These are phyloP conservation scores for Solanum etuberosum DNA, from an alignment of 257 asterid genomes.

Conservation along the genomic window DNA sequence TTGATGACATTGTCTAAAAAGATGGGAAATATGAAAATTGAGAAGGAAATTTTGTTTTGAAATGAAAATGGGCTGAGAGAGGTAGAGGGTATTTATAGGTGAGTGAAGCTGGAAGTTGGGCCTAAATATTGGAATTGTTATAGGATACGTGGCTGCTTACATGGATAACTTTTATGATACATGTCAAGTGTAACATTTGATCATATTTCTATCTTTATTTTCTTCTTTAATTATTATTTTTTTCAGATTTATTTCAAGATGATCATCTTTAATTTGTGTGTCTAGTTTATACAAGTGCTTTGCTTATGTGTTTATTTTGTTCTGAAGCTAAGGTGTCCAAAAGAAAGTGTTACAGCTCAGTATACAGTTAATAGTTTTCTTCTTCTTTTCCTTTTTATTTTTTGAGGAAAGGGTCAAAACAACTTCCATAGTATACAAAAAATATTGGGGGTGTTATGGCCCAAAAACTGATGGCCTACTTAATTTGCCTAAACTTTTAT, in stretches of 20 bases:
- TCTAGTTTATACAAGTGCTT: background rate
- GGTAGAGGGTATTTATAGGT: background rate
- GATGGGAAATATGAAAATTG: too few species aligned
- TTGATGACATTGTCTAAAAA: background rate
- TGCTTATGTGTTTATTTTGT: background rate
- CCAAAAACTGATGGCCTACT: background rate
- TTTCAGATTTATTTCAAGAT: background rate
- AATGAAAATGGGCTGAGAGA: background rate
- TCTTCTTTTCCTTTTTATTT: background rate
- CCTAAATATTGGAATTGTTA: background rate
- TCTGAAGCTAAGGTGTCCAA: background rate
- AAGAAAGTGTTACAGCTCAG: background rate
- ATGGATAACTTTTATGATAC: slow-evolving; percentile 24
- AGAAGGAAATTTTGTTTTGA: background rate
- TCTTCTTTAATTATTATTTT: background rate
- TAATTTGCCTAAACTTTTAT: background rate
- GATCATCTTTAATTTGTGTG: background rate
- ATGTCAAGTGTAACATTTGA: slow-evolving; percentile 27
- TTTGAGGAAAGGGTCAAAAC: background rate
- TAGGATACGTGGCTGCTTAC: slow-evolving; percentile 32
- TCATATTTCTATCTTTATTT: background rate
- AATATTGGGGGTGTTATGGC: background rate
- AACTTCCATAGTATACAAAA: background rate
- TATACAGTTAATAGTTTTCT: background rate
- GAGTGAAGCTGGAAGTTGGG: background rate